A percentile compares a stretch with the other conserved stretches of the same genome.
These are phyloP conservation scores for Trypanosoma brucei DNA, from an alignment of 208 protist species.

Conservation along the genomic window DNA sequence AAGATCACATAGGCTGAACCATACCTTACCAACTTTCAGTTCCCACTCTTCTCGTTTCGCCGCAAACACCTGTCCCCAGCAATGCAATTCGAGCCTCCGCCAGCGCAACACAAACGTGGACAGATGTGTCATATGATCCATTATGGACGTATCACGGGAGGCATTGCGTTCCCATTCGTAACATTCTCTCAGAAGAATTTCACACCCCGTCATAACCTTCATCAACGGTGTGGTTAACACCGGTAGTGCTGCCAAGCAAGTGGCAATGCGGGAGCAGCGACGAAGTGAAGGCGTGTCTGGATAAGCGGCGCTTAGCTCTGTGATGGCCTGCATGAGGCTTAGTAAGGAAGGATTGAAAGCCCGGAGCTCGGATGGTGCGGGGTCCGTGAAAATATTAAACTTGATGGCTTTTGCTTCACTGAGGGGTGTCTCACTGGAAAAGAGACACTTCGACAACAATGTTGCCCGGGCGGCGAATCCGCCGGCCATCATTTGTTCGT, in stretches of 20 bases:
- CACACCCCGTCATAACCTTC: slow-evolving; percentile 92
- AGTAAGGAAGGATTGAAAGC: slow-evolving; percentile 63
- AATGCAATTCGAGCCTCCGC: slow-evolving; percentile 95
- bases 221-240: slow-evolving; percentile 86
- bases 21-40: slow-evolving; percentile 52
- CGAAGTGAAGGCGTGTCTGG: slow-evolving; percentile 91
- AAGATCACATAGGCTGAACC: slow-evolving; percentile 80
- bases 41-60: slow-evolving; percentile 76
- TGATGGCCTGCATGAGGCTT: slow-evolving; percentile 51
- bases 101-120: slow-evolving; percentile 94
- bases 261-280: slow-evolving; percentile 69
- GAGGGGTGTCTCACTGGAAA: slow-evolving; percentile 19
- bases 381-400: slow-evolving; percentile 91
- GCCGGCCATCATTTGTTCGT: slow-evolving; percentile 70
- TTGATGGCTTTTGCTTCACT: slow-evolving; percentile 41
- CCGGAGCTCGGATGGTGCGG: slow-evolving; percentile 75
- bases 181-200: slow-evolving; percentile 92
- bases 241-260: slow-evolving; percentile 85
- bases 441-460: slow-evolving; percentile 37
- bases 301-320: slow-evolving; percentile 73
- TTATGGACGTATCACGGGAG: slow-evolving; percentile 83
- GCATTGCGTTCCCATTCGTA: slow-evolving; percentile 97
- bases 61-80: slow-evolving; percentile 90
- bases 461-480: slow-evolving; percentile 67
- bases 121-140: slow-evolving; percentile 84